These are phyloP conservation scores for Chrysanthemum seticuspe DNA, from an alignment of 129 eudicot genomes.

Conservation along the genomic window DNA sequence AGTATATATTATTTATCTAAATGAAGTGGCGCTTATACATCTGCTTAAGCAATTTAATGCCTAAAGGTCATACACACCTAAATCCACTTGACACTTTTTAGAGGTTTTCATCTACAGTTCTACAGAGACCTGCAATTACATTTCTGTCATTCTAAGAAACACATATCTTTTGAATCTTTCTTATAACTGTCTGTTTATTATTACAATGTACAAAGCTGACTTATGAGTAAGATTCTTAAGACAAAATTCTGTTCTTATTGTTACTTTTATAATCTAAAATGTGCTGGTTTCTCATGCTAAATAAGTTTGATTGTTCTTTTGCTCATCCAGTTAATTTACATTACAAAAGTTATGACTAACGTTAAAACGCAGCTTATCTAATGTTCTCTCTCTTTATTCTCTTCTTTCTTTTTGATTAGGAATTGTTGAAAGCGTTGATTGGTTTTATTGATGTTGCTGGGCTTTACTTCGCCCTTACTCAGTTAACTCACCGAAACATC, in stretches of 20 bases:
- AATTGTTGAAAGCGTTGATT: constrained; percentile 81
- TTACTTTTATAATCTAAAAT: not conserved
- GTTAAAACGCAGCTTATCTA: not conserved
- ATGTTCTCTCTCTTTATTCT: constrained; percentile 10
- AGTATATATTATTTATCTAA: not conserved
- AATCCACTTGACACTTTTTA: not conserved
- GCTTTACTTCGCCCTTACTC: constrained; percentile 94
- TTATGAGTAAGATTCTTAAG: too few relatives aligned
- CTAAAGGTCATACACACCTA: not conserved
- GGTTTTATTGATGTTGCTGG: constrained; percentile 97
- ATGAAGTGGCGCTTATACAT: not conserved
- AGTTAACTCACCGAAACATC: constrained; percentile 88
- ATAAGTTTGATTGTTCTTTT: constrained; percentile 5
- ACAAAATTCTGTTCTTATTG: not conserved
- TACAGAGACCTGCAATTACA: not conserved
- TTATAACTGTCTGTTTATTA: too few relatives aligned
- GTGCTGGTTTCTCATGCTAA: not conserved
- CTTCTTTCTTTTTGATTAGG: constrained; percentile 39
- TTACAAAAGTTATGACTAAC: too few relatives aligned
- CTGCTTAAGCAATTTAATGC: not conserved
- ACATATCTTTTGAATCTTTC: not conserved
- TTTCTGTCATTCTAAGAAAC: not conserved
- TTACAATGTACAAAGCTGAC: not conserved
- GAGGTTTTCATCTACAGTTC: not conserved
- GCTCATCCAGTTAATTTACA: not conserved